These are phyloP conservation scores for Suillus subaureus DNA, from an alignment of 768 basidiomycete species.

Conservation along the genomic window DNA sequence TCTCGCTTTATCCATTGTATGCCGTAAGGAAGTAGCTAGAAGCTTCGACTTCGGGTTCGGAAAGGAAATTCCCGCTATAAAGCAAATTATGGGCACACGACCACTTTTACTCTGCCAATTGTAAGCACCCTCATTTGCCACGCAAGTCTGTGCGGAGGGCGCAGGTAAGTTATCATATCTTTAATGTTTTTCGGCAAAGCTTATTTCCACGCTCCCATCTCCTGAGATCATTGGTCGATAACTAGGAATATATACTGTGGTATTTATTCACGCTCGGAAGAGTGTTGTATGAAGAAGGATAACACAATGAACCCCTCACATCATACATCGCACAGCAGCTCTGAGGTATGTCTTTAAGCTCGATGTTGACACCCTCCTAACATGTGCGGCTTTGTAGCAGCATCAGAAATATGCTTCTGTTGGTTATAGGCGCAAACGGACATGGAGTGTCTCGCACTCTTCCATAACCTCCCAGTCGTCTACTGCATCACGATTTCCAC, in stretches of 20 bases:
- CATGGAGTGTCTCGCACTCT: slow-evolving; percentile 25
- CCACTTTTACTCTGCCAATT: background rate
- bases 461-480: slow-evolving; percentile 28
- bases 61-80: background rate
- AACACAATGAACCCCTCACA: background rate
- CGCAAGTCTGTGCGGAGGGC: background rate
- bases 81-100: slow-evolving; percentile 5
- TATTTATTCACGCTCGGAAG: background rate
- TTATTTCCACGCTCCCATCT: background rate
- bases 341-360: background rate
- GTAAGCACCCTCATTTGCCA: background rate
- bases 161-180: background rate
- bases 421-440: slow-evolving; percentile 3
- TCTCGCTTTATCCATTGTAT: background rate
- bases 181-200: background rate
- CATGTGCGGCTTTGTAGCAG: background rate
- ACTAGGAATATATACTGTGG: background rate
- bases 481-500: slow-evolving; percentile 24
- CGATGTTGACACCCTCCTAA: background rate
- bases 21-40: background rate
- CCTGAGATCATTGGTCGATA: slow-evolving; percentile 1
- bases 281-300: background rate
- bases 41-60: background rate
- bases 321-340: background rate
- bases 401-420: background rate